Base-by-base conservation (phyloP, 2,329 filamentous ascomycete species). In the Alternaria consortialis region DNA sequence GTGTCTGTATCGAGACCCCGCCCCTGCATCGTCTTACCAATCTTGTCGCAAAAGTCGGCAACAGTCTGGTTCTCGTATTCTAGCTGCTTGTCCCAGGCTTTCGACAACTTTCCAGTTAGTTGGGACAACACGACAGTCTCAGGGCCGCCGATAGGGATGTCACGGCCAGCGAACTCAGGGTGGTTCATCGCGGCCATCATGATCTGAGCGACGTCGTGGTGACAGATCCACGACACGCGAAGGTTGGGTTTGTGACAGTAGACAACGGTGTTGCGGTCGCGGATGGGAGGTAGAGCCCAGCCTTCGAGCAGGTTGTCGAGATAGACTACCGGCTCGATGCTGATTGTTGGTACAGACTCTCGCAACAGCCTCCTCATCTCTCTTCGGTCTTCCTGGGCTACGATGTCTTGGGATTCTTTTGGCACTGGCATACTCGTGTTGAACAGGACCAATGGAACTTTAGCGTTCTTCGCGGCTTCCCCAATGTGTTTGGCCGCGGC, bases 231-330 rank as follows among this genome's bases (percentile, higher is more conserved):
- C 1, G 73, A 77, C 2, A 78, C 78, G 23, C 74, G 68, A 6
- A 81, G 72, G 5, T 67, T 59, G 0, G 77, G 76, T 52, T 78
- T 78, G 69, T 80, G 78, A 64, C 79, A 81, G 64, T 81, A 80
- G 2, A 79, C 73, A 27, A 81, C 63, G 0, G 74, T 79, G 11
- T 77, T 67, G 9, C 62, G 59, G 53, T 80, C 77, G 3, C 72
- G 66, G 23, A 80, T 74, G 0, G 77, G 74, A 1, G 74, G 73
- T 12, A 78, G 61, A 4, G 78, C 77, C 79, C 79, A 80, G 34
- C 79, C 79, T 62, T 80, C 77, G 8, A 80, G 71, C 0, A 80
- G 65, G 36, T 80, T 80, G 59, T 80, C 78, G 7, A 80, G 67
- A 60, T 78, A 80, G 12, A 74, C 74, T 7, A 80, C 78, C 5